Evolutionary conservation across 1,284 basidiomycete species (phyloP), one percentile per base, ranked within the genome.

Genomic region (Puccinia polysora): DNA sequence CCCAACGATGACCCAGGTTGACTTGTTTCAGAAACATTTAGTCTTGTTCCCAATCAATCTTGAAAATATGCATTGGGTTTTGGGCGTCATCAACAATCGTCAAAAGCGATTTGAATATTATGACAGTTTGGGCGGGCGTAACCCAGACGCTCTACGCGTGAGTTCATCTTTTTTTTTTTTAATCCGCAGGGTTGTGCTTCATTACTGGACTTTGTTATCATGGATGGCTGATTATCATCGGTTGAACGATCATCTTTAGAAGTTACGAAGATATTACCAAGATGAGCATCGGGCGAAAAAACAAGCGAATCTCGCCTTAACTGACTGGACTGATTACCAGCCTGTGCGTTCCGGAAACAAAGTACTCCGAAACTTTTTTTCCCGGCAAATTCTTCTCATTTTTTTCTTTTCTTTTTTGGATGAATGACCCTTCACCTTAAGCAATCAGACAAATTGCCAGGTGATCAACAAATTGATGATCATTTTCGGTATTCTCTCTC

Each of bases 61-160:
- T 8, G 76, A 76, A 32, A 78, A 80, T 58, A 38, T 73, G 20
- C 79, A 80, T 65, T 80, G 79, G 79, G 76, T 77, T 14, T 78
- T 78, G 53, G 79, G 77, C 1, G 78, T 76, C 2, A 78, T 80
- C 73, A 79, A 80, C 60, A 63, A 79, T 69, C 77, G 77, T 4
- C 63, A 75, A 53, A 76, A 75, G 8, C 75, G 79, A n/a, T 77
- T 80, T 69, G 79, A 80, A 71, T 79, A 79, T 75, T 80, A 80
- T 73, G 79, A 80, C 74, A 78, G 77, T 71, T 75, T 80, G 67
- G 77, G 75, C 23, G 62, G 69, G 0, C 47, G 53, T 8, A 75
- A 76, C 52, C 30, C 52, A 1, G 18, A 12, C 18, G 77, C 75
- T 14, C 77, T 78, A 53, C 28, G 59, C 14, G 64, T 65, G 23